These are phyloP conservation scores for Capronia americana DNA, from an alignment of 2,329 filamentous ascomycete species.

Conservation along the genomic window DNA sequence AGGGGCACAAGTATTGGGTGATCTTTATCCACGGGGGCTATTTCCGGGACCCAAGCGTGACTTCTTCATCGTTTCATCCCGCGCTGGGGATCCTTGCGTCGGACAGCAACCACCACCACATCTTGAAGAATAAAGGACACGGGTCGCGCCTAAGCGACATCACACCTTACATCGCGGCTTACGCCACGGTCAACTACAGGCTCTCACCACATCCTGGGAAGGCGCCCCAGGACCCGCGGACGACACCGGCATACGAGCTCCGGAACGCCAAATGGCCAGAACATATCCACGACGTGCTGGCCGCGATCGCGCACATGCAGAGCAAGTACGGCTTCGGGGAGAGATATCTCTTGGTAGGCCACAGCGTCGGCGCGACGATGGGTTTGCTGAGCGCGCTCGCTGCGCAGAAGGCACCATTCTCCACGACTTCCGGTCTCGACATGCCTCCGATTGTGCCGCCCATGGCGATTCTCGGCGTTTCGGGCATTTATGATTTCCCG, in stretches of 20 bases:
- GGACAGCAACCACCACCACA: conserved; percentile 7
- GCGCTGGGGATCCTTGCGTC: conserved; percentile 45
- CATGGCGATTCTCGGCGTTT: conserved; percentile 50
- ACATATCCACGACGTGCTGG: conserved; percentile 52
- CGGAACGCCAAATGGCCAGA: conserved; percentile 53
- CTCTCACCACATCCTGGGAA: conserved; percentile 50
- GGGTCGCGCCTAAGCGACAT: conserved; percentile 8
- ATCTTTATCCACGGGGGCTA: conserved; percentile 57
- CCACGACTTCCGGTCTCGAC: conserved; percentile 9
- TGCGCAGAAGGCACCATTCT: conserved; percentile 18
- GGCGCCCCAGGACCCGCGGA: conserved; percentile 47
- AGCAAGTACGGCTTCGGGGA: conserved; percentile 47
- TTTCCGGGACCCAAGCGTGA: conserved; percentile 55
- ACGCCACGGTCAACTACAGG: conserved; percentile 57
- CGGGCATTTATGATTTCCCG: conserved; percentile 54
- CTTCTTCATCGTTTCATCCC: conserved; percentile 46
- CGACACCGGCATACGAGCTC: conserved; percentile 41
- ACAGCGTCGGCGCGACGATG: conserved; percentile 56
- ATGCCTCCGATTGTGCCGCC: conserved; percentile 41
- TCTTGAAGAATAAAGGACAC: conserved; percentile 8
- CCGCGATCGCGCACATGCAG: conserved; percentile 51
- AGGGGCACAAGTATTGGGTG: conserved; percentile 33
- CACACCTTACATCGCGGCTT: conserved; percentile 44
- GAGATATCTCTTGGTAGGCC: conserved; percentile 53
- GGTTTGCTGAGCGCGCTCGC: conserved; percentile 54